Evolutionary conservation across 2,329 filamentous ascomycete genomes (phyloP).

Genomic region (Claviceps digitariae): DNA sequence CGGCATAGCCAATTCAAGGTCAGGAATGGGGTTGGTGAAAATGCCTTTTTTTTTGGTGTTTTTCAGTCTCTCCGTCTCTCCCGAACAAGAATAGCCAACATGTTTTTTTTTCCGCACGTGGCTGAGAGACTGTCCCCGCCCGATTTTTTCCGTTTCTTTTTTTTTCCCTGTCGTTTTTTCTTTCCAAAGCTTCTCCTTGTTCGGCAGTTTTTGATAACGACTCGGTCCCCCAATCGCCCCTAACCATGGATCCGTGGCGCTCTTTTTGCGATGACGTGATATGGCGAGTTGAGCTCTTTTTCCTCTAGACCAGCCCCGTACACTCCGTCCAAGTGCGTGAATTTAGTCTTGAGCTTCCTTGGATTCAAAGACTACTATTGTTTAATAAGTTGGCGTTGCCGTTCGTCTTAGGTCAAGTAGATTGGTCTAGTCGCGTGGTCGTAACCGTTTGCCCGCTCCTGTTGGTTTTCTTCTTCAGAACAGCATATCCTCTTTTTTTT

Average conservation of each 20-base stretch:
- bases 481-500: neutral
- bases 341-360: neutral
- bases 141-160: too few species aligned
- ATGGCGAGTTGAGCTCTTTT: neutral
- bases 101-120: neutral
- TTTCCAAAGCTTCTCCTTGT: neutral
- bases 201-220: too few species aligned
- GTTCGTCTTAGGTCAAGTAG: neutral
- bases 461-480: neutral
- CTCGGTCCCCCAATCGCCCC: neutral
- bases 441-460: neutral
- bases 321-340: neutral
- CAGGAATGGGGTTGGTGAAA: neutral
- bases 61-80: too few species aligned
- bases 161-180: neutral
- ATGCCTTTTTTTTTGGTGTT: too few species aligned
- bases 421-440: neutral
- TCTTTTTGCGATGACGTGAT: constrained; percentile 1
- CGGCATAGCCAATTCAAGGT: neutral
- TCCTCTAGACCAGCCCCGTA: neutral
- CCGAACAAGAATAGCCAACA: neutral
- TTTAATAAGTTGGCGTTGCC: neutral
- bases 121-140: neutral
- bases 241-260: neutral
- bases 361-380: neutral